Evolutionary conservation across 306 rosid species (phyloP), one percentile per base, ranked within the genome.

Genomic region (Aeschynomene evenia): DNA sequence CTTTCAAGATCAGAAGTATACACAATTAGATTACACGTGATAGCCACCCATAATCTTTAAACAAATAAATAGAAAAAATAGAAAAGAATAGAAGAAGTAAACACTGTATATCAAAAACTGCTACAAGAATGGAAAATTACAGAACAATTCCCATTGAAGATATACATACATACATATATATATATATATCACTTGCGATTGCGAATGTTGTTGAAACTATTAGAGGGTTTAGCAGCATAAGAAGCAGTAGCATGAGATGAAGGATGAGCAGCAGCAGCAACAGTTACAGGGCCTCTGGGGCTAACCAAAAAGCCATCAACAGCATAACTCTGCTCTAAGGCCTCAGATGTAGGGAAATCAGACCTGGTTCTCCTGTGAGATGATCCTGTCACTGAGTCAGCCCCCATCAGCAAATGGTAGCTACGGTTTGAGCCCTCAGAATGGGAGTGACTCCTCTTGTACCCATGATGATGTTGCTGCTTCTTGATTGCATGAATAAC

Each of bases 341-440:
- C 74, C 29, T 80, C 77, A 0, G 53, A 74, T 0, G 58, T 1
- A 1, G 74, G 90, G 40, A 66, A 83, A 3, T 91, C 96, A 1
- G 96, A 88, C 19, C 84, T 68, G 1, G 91, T 80, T 63, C 96
- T 84, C 55, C 96, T 79, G 45, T 86, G 97, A 70, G 93, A 86
- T 1, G 97, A 88, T 3, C 92, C 97, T 6, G 80, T 71, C 0
- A 76, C 3, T 0, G 83, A 74, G 3, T 75, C 85, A 55, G 79
- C 60, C 15, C 37, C 89, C 66, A 70, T 23, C n/a, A 80, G 23
- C 53, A 84, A 31, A 77, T 88, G 97, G 83, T 91, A 88, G 87
- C 96, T 88, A 7, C 91, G 81, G 71, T 42, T 83, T 56, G 89
- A 81, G 74, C 80, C 69, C 21, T 74, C 87, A 7, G 80, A 75